phyloP scores from a whole-genome alignment of 192 early-diverging fungal species.

The Umbelopsis isabellina region DNA sequence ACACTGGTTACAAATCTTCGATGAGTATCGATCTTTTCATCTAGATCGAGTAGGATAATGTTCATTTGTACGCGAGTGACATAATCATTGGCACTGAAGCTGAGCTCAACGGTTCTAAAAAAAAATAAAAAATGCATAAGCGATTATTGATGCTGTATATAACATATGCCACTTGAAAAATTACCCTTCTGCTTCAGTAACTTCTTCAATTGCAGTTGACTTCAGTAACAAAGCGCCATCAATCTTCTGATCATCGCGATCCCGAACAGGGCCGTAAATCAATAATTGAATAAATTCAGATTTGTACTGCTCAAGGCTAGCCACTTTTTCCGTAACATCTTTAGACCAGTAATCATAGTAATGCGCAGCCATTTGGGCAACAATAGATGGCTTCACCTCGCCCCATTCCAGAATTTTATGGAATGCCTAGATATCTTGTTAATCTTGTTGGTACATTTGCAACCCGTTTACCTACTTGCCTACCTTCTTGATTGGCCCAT shows the following conservation, averaged over 20 bases:
- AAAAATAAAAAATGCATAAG: background rate
- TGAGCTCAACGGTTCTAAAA: slow-evolving; percentile 26
- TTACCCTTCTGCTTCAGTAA: slow-evolving; percentile 32
- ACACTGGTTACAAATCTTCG: slow-evolving; percentile 35
- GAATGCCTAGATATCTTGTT: slow-evolving; percentile 22
- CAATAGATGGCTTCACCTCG: slow-evolving; percentile 32
- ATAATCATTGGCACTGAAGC: slow-evolving; percentile 51
- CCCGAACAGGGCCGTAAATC: slow-evolving; percentile 52
- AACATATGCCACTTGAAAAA: background rate
- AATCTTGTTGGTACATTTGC: background rate
- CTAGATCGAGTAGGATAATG: slow-evolving; percentile 45
- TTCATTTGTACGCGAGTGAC: slow-evolving; percentile 53
- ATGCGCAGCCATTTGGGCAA: slow-evolving; percentile 19
- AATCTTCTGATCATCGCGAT: slow-evolving; percentile 54
- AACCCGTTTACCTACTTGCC: background rate
- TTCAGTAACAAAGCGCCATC: slow-evolving; percentile 49
- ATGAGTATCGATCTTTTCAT: slow-evolving; percentile 31
- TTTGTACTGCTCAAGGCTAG: slow-evolving; percentile 24
- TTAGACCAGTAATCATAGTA: slow-evolving; percentile 36
- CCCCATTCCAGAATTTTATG: slow-evolving; percentile 28
- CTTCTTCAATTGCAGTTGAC: slow-evolving; percentile 21
- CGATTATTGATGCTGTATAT: background rate
- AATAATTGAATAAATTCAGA: slow-evolving; percentile 39
- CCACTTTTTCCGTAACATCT: background rate
- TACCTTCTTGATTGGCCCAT: slow-evolving; percentile 41